Conservation (phyloP, 768 basidiomycete species). For the Phaeotremella fagi region DNA sequence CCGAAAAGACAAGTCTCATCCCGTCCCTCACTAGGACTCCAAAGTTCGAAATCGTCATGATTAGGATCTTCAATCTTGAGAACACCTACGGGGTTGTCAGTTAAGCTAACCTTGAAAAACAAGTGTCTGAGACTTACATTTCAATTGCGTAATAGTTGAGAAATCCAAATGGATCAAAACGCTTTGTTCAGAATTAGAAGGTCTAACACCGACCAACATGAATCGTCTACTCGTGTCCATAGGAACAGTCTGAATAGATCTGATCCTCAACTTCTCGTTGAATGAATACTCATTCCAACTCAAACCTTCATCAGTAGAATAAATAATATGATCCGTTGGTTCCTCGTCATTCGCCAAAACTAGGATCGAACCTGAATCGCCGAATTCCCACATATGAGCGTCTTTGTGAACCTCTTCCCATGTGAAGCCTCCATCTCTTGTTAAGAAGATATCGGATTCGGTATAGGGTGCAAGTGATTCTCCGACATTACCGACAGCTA, state of each 20-base stretch:
- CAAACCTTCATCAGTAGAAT: slow-evolving; percentile 81
- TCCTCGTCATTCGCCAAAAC: slow-evolving; percentile 94
- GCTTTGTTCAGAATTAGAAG: slow-evolving; percentile 52
- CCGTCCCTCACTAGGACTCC: slow-evolving; percentile 91
- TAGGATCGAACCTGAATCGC: slow-evolving; percentile 90
- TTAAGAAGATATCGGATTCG: slow-evolving; percentile 91
- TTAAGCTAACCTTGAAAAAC: background rate
- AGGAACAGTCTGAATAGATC: slow-evolving; percentile 77
- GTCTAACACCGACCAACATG: slow-evolving; percentile 68
- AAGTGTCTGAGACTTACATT: slow-evolving; percentile 58
- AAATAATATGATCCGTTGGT: slow-evolving; percentile 80
- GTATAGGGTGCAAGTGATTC: slow-evolving; percentile 71
- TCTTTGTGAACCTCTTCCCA: slow-evolving; percentile 99
- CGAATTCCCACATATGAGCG: slow-evolving; percentile 95
- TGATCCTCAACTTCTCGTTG: slow-evolving; percentile 67
- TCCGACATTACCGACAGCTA: slow-evolving; percentile 96
- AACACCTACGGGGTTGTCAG: slow-evolving; percentile 54
- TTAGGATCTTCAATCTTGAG: slow-evolving; percentile 66
- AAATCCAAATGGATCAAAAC: slow-evolving; percentile 88
- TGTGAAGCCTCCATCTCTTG: slow-evolving; percentile 91
- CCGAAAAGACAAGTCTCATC: slow-evolving; percentile 86
- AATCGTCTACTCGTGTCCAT: slow-evolving; percentile 86
- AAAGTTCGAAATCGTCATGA: slow-evolving; percentile 90
- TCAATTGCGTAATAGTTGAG: slow-evolving; percentile 62
- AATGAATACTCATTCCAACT: slow-evolving; percentile 87